phyloP scores from a whole-genome alignment of 495 filamentous ascomycete genomes.

The Neurospora sublineolata region DNA sequence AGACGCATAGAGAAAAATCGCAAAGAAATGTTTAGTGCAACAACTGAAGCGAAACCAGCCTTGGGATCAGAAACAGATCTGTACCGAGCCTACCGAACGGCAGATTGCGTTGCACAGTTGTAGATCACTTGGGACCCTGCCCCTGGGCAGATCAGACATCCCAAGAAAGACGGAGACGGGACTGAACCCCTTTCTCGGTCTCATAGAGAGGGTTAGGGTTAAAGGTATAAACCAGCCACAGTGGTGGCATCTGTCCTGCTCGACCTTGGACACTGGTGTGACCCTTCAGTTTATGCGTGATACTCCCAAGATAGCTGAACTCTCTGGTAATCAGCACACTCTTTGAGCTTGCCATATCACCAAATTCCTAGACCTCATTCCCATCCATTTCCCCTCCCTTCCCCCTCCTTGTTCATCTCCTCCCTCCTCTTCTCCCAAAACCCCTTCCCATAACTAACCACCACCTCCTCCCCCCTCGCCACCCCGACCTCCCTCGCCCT shows the following conservation, averaged over 20 bases:
- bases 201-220: neutral
- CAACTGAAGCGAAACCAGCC: neutral
- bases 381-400: neutral
- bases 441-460: slow-evolving; percentile 60
- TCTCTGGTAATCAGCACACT: too few relatives aligned
- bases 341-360: too few relatives aligned
- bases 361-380: too few relatives aligned
- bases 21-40: neutral
- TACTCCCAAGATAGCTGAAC: too few relatives aligned
- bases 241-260: neutral
- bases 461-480: slow-evolving; percentile 23
- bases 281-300: too few relatives aligned
- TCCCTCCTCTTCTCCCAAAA: slow-evolving; percentile 37
- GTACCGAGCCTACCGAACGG: neutral
- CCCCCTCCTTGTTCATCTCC: slow-evolving; percentile 29
- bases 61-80: neutral
- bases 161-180: neutral
- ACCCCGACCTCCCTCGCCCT: slow-evolving; percentile 25
- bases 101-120: neutral
- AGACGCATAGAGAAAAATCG: neutral
- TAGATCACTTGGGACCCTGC: neutral
- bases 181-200: neutral
- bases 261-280: neutral
- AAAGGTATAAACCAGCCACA: neutral
- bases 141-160: neutral